phyloP scores from a whole-genome alignment of 129 eudicot genomes.

The Artemisia argyi region DNA sequence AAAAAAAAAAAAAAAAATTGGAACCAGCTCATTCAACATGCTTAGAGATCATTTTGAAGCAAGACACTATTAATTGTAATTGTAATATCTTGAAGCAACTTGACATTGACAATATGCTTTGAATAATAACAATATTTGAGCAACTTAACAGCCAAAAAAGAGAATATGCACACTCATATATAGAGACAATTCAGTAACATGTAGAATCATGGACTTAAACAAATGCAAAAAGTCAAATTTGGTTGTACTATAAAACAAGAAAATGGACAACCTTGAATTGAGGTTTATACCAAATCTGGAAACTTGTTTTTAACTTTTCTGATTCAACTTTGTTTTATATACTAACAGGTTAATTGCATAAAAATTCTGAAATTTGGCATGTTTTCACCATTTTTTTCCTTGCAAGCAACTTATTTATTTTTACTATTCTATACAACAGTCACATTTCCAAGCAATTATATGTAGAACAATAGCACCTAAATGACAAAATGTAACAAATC shows the following conservation, averaged over 20 bases:
- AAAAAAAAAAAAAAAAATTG: too few species aligned
- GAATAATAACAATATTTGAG: slow-evolving; percentile 12
- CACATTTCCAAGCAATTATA: too few species aligned
- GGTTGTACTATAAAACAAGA: slow-evolving; percentile 18
- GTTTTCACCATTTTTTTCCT: too few species aligned
- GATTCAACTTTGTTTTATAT: neutral
- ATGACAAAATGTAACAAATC: too few species aligned
- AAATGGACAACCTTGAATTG: slow-evolving; percentile 7
- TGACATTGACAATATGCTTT: neutral
- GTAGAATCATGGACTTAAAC: neutral
- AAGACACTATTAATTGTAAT: neutral
- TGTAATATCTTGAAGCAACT: neutral
- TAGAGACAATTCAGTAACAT: slow-evolving; percentile 11
- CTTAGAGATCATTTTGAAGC: neutral
- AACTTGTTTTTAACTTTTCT: slow-evolving; percentile 20
- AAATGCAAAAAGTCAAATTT: slow-evolving; percentile 4
- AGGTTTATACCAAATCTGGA: slow-evolving; percentile 6
- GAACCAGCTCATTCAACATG: neutral
- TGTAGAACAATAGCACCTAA: too few species aligned
- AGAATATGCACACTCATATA: slow-evolving; percentile 22
- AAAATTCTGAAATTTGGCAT: too few species aligned
- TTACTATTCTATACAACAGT: too few species aligned
- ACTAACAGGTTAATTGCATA: too few species aligned
- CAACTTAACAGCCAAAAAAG: slow-evolving; percentile 25
- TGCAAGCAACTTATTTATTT: too few species aligned